Evolutionary conservation across 2,329 filamentous ascomycete species (phyloP).

Genomic region (Cyphellophora attinorum): DNA sequence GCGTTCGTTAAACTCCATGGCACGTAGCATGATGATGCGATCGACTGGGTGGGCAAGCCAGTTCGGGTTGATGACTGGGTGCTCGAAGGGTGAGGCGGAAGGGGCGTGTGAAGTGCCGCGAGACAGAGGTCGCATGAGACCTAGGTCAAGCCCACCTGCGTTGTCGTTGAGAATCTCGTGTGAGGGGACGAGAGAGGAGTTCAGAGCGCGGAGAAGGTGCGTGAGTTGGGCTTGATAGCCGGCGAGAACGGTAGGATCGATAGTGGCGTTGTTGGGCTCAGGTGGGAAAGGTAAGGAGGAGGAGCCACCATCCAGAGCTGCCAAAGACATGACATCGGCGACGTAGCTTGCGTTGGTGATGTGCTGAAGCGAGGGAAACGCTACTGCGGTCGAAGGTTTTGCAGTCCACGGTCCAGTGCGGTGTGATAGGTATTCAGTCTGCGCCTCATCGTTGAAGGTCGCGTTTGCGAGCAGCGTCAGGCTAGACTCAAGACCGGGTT

Average conservation of each 20-base stretch:
- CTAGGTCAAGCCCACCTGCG: slow-evolving; percentile 9
- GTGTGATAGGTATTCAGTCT: slow-evolving; percentile 6
- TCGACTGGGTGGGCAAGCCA: slow-evolving; percentile 35
- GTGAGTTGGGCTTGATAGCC: slow-evolving; percentile 12
- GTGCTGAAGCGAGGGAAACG: slow-evolving; percentile 19
- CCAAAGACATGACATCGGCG: slow-evolving; percentile 1
- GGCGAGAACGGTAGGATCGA: slow-evolving; percentile 8
- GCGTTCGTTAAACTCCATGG: slow-evolving; percentile 19
- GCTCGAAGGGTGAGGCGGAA: slow-evolving; percentile 22
- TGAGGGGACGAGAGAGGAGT: slow-evolving; percentile 5
- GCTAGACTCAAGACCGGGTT: slow-evolving; percentile 14
- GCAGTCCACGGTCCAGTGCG: slow-evolving; percentile 20
- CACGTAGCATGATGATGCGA: slow-evolving; percentile 28
- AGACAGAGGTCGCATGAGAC: slow-evolving; percentile 24
- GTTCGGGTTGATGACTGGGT: slow-evolving; percentile 35
- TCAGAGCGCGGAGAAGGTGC: slow-evolving; percentile 1
- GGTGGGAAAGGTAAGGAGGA: slow-evolving; percentile 6
- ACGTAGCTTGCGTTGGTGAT: slow-evolving; percentile 13
- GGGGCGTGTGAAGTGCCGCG: slow-evolving; percentile 32
- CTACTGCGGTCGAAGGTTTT: slow-evolving; percentile 19
- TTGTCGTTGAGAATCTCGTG: slow-evolving; percentile 16
- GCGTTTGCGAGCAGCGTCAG: slow-evolving; percentile 17
- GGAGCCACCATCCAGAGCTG: neutral
- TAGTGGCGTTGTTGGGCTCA: slow-evolving; percentile 3
- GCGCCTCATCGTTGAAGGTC: slow-evolving; percentile 9